Evolutionary conservation across 495 filamentous ascomycete species (phyloP), one percentile per base, ranked within the genome.

Genomic region (Thermothielavioides terrestris): DNA sequence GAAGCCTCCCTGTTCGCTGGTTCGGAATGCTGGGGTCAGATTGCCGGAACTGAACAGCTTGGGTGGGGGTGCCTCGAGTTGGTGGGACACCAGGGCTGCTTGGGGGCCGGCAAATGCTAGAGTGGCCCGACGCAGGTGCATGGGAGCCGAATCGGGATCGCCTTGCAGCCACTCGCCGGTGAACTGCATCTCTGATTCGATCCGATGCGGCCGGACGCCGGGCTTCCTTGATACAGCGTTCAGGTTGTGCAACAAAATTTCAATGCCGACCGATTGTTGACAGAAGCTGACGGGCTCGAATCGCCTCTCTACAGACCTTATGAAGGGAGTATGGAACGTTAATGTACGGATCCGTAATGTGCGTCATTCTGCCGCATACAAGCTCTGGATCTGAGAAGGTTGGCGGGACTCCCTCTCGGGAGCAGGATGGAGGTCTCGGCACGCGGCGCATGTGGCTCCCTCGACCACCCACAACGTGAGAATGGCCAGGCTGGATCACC

Each of bases 81-180:
- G 22, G 12, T 28, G 38, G 47, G 17, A 25, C 10, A 17, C 20
- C n/a, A 28, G 23, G 5, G 5, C 27, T 28, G 23, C 38, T 31
- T 38, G 41, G 46, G 10, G 47, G 27, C 42, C 41, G 53, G 46
- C 42, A 46, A 34, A 10, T 38, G 46, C 34, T 40, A 15, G 17
- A 31, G 28, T 32, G 43, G 37, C 35, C 44, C 28, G 42, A 38
- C 51, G 49, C 30, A 14, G 39, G 23, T 22, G n/a, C 1, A 42
- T 21, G 28, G 47, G 34, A 42, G 51, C 54, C 56, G 57, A 55
- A 50, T 57, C 60, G 57, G 60, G 49, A 59, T 34, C 45, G 38
- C 25, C 35, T n/a, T 57, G 54, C 54, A 62, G 50, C 60, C 60
- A 50, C 54, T 60, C 60, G 55, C 55, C 46, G 21, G 21, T 22